Base-by-base conservation (phyloP, 345 rosid species). In the Brassica cretica region DNA sequence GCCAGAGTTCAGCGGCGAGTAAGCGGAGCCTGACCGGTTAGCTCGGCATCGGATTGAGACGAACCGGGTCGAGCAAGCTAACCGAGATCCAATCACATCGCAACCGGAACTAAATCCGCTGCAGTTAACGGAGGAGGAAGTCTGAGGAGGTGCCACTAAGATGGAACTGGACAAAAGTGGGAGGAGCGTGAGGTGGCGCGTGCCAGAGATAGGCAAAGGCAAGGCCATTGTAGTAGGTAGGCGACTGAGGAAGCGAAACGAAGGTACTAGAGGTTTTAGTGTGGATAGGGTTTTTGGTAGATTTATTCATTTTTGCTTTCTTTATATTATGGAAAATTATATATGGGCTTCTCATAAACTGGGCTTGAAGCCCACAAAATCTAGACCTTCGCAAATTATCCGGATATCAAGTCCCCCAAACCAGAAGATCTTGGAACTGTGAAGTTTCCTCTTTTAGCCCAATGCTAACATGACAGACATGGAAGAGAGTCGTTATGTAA, bases 1-100 rank as follows among this genome's bases (percentile, higher is more conserved):
- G 25, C 93, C 90, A 2, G 97, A 89, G 78, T 91, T 96, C 64
- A 96, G 84, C 4, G 98, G 98, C 5, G 98, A 91, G 87, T 93
- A 95, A 6, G 89, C 73, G 0, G 94, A 84, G 3, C 98, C 97
- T 8, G 97, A 73, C 41, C 97, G 91, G 83, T 90, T 85, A 61
- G 86, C 96, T 35, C 85, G 81, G 88, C 97, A 93, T 0, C 97
- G 85, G 14, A 96, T 80, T 46, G 91, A 8, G 27, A 86, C 78
- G 71, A 88, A 88, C 14, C 88, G 85, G 11, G 86, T 29, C 14
- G 78, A 12, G 21, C 78, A 59, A 8, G 4, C 33, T 16, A 86
- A 25, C 8, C 72, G 69, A 12, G 49, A 81, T 55, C 76, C 67
- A 32, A 80, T 80, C 16, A 74, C 78, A 39, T 82, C 75, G 30